Evolutionary conservation across 2,329 filamentous ascomycete species (phyloP).

Genomic region (Mariannaea sp.): DNA sequence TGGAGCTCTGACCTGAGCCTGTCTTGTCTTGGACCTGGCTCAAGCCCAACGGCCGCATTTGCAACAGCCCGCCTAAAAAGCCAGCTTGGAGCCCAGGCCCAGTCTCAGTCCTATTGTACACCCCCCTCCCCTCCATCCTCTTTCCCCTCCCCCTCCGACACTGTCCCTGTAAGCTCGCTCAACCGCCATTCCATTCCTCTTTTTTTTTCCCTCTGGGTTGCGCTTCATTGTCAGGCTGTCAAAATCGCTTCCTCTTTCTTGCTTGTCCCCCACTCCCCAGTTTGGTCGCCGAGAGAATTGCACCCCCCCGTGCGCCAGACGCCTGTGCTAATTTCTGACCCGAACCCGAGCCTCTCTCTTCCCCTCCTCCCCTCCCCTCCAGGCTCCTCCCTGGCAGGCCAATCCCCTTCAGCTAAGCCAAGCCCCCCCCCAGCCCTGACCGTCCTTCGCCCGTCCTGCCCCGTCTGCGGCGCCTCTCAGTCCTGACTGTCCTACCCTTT

Average conservation of each 20-base stretch:
- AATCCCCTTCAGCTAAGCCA: conserved; percentile 19
- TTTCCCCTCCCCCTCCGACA: not conserved
- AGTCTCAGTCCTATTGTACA: not conserved
- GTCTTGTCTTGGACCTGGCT: no score
- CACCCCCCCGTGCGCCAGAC: conserved; percentile 20
- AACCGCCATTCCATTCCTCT: not conserved
- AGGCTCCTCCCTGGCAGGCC: conserved; percentile 26
- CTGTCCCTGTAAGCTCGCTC: no score
- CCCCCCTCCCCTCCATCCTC: not conserved
- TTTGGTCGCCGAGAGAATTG: conserved; percentile 6
- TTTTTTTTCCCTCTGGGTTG: not conserved
- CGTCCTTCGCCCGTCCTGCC: conserved; percentile 28
- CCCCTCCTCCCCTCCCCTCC: conserved; percentile 25
- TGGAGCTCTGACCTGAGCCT: not conserved
- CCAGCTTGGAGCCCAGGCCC: conserved; percentile 6
- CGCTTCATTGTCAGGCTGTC: not conserved
- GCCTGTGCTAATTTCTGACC: conserved; percentile 36
- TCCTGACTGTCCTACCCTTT: conserved; percentile 38
- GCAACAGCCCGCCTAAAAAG: conserved; percentile 2
- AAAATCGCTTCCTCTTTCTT: conserved; percentile 2
- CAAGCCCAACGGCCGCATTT: conserved; percentile 4
- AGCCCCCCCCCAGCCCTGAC: conserved; percentile 25
- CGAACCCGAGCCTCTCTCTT: conserved; percentile 29
- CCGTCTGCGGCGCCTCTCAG: conserved; percentile 32
- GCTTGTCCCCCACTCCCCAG: conserved; percentile 9